These are phyloP conservation scores for Hyphodiscus sp. DNA, from an alignment of 2,329 filamentous ascomycete species.

Conservation along the genomic window DNA sequence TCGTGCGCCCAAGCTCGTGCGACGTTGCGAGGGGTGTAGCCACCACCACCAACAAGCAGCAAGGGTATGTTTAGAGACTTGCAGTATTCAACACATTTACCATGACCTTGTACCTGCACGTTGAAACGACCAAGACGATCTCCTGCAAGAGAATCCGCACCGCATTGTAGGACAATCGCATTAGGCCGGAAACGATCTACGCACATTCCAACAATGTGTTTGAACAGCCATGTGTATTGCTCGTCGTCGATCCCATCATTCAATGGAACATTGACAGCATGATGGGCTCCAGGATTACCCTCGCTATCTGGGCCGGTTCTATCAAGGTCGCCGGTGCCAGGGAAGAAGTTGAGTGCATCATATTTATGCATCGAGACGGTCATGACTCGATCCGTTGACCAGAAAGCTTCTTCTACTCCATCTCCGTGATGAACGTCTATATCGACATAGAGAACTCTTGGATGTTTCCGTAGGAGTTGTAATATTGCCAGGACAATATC, in stretches of 20 bases:
- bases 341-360: constrained; percentile 77
- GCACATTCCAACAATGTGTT: constrained; percentile 69
- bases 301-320: constrained; percentile 79
- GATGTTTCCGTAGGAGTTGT: constrained; percentile 71
- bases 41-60: constrained; percentile 87
- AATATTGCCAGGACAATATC: constrained; percentile 94
- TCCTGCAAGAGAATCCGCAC: constrained; percentile 88
- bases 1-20: constrained; percentile 96
- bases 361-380: constrained; percentile 97
- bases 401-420: constrained; percentile 86
- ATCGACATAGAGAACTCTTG: constrained; percentile 88
- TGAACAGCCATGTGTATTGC: constrained; percentile 81
- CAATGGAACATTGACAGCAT: constrained; percentile 84
- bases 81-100: constrained; percentile 82
- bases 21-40: constrained; percentile 94
- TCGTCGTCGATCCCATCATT: constrained; percentile 87
- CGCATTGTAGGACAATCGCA: constrained; percentile 91
- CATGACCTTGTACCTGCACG: constrained; percentile 90
- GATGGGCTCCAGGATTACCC: constrained; percentile 80
- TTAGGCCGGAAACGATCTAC: constrained; percentile 80
- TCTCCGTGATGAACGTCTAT: constrained; percentile 91
- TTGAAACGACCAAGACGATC: constrained; percentile 95
- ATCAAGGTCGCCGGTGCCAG: constrained; percentile 80
- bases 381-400: constrained; percentile 82
- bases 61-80: constrained; percentile 76